Base-by-base conservation (phyloP, 2,329 filamentous ascomycete species). In the Sporothrix schenckii region DNA sequence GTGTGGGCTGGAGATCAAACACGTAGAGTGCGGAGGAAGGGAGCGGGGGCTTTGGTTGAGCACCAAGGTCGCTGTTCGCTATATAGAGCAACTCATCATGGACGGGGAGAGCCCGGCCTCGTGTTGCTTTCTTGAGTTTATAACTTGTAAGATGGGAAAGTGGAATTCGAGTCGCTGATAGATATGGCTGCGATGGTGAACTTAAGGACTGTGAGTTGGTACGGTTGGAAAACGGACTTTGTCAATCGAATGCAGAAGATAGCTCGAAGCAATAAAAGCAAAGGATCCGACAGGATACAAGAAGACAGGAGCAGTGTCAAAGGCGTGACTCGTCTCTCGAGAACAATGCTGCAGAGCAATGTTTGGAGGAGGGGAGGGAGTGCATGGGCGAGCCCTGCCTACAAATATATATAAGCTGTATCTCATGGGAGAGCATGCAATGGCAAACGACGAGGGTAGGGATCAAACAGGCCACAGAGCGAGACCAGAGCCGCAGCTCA, bases 361-460 rank as follows among this genome's bases (percentile, higher is more conserved):
- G 52, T n/a, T 4, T 4, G 56, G 6, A 24, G 21, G 30, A 30
- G 14, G 14, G 16, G 24, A 24, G 30, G 44, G 61, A 53, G 27
- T 13, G 13, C 13, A 34, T 24, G 27, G n/a, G 11, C 30, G 27
- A 52, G 14, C n/a, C 34, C 30, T 30, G 13, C 27, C 30, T 44
- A 54, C 50, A 67, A 47, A 54, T 56, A 67, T 56, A 67, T 67
- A 54, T 41, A 67, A 54, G n/a, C 4, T 44, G n/a, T 34, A 54
- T 67, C 50, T 44, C 50, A 54, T 50, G 50, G 41, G n/a, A n/a
- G 65, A 9, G 34, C n/a, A 50, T 50, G 47, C 63, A 39, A 16
- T 41, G 34, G 65, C 34, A 54, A 39, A n/a, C 21, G 50, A 39
- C 27, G 63, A 66, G 27, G 30, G 63, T n/a, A 4, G 24, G 30